Base-by-base conservation (phyloP, 2,329 filamentous ascomycete genomes). In the Lachnellula hyalina region DNA sequence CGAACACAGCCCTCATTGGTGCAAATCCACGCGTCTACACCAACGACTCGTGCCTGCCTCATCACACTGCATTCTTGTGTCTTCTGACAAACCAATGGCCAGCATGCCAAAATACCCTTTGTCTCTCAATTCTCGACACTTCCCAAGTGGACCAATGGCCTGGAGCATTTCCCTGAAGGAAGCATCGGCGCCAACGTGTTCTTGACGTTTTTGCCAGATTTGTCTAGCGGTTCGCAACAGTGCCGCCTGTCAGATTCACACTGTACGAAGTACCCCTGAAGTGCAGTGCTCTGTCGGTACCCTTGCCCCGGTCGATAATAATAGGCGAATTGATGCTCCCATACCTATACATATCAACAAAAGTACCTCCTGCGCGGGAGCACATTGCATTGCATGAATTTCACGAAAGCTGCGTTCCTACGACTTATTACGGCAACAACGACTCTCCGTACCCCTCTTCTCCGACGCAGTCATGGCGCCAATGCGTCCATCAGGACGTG, bases 371-470 rank as follows among this genome's bases (percentile, higher is more conserved):
- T 46, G 42, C 21, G 42, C 42, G 3, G 12, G 44, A 47, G n/a
- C 21, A 32, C 44, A 47, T 47, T 47, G 44, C 44, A 47, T 47
- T 47, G 44, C 44, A 47, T 47, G 44, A 47, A 21, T 44, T 5
- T 12, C 19, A 44, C 12, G 19, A 44, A 21, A 47, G 23, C 21
- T 47, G 23, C 44, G 25, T 28, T 47, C 14, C n/a, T 47, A 5
- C 44, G 23, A 5, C 21, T 17, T 23, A n/a, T 14, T 15, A 28
- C 21, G 23, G 9, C 44, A 47, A 32, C 44, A 28, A 47, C 9
- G 14, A 14, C 8, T 14, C 15, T 15, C 28, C 44, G 32, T 28
- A 47, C 23, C 15, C 28, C 28, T 32, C 23, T 47, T 40, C 34
- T 40, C 36, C 47, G 32, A 44, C 14, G 32, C 44, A 38, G 17